These are phyloP conservation scores for Trichoderma orchidacearum DNA, from an alignment of 495 filamentous ascomycete species.

Conservation along the genomic window DNA sequence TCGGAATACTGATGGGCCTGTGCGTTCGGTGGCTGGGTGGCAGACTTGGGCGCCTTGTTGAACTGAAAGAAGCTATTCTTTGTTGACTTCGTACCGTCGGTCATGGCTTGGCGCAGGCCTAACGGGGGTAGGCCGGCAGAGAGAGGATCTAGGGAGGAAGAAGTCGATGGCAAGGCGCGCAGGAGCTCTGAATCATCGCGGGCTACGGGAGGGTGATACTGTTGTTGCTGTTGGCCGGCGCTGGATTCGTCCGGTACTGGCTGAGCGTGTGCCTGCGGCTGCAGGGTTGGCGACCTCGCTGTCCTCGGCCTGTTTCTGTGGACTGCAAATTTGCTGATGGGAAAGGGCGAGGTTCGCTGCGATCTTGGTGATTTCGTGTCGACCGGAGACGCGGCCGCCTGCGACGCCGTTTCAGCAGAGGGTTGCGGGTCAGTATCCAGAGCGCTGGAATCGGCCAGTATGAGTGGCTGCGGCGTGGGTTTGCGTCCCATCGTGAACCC, in stretches of 20 bases:
- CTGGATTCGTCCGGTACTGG: background rate
- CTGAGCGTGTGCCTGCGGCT: background rate
- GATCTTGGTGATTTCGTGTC: background rate
- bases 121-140: constrained; percentile 14
- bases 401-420: background rate
- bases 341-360: background rate
- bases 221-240: background rate
- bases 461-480: constrained; percentile 1
- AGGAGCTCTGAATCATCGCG: background rate
- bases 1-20: constrained; percentile 17
- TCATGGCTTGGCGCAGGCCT: constrained; percentile 12
- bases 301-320: background rate
- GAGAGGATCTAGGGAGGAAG: background rate
- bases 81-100: constrained; percentile 18
- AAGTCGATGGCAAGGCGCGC: background rate
- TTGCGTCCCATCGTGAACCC: constrained; percentile 3
- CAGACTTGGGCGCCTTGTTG: constrained; percentile 25
- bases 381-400: background rate
- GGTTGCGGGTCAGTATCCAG: background rate
- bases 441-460: background rate
- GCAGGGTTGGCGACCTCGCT: background rate
- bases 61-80: constrained; percentile 30
- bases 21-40: constrained; percentile 18
- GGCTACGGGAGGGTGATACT: background rate
- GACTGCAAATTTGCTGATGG: background rate